These are phyloP conservation scores for Neurospora sp. DNA, from an alignment of 2,329 filamentous ascomycete genomes.

Conservation along the genomic window DNA sequence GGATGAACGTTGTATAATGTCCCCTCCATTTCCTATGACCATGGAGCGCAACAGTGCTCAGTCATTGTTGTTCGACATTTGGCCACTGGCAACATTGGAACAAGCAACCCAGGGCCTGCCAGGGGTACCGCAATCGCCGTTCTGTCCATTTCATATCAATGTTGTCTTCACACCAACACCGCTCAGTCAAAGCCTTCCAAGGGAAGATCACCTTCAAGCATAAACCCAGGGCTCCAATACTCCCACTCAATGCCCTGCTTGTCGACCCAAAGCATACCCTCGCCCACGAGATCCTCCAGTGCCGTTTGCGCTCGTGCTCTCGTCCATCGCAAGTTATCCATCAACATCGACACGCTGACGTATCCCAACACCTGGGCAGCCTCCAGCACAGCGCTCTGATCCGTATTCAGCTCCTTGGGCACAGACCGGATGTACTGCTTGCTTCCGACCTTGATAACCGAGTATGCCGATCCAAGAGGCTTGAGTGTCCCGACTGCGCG, in stretches of 20 bases:
- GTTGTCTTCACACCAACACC: not conserved
- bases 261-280: slow-evolving; percentile 92
- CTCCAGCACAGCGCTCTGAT: slow-evolving; percentile 87
- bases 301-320: slow-evolving; percentile 76
- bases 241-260: slow-evolving; percentile 76
- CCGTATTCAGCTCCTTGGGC: slow-evolving; percentile 88
- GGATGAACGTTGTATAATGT: not conserved
- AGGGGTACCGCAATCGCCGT: not conserved
- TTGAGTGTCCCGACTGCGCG: slow-evolving; percentile 79
- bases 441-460: slow-evolving; percentile 71
- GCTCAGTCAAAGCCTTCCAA: not conserved
- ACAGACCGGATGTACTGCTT: slow-evolving; percentile 85
- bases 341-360: slow-evolving; percentile 81
- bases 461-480: slow-evolving; percentile 81
- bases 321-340: slow-evolving; percentile 79
- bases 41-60: not conserved
- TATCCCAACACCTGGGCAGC: slow-evolving; percentile 83
- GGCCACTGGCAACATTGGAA: not conserved
- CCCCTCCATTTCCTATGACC: not conserved
- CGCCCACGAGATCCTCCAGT: slow-evolving; percentile 77
- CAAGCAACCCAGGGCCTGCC: not conserved
- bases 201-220: slow-evolving; percentile 31
- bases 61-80: not conserved
- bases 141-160: not conserved
- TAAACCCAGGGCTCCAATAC: slow-evolving; percentile 83